A percentile compares a stretch with the other conserved stretches of the same genome.
phyloP scores from a whole-genome alignment of 1,284 basidiomycete genomes.

The Rhodotorula sp. region DNA sequence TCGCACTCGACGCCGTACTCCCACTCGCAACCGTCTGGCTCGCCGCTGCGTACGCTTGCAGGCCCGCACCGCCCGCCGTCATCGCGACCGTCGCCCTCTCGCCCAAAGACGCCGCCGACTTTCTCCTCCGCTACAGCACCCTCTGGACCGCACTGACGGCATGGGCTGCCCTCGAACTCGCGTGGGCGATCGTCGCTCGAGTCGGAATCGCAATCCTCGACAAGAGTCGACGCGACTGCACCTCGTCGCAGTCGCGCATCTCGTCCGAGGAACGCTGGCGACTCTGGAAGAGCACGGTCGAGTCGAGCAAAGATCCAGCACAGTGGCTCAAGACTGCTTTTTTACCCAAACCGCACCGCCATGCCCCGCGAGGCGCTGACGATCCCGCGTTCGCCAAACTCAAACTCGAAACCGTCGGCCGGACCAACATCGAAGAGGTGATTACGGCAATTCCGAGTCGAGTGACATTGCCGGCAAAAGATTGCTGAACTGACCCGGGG shows the following conservation, averaged over 20 bases:
- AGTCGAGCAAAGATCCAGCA: conserved; percentile 19
- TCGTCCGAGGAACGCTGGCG: conserved; percentile 33
- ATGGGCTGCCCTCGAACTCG: conserved; percentile 16
- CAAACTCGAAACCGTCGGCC: conserved; percentile 25
- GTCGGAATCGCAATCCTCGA: not conserved
- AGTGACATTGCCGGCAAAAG: not conserved
- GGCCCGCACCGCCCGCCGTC: conserved; percentile 29
- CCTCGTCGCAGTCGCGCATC: not conserved
- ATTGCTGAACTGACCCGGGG: not conserved
- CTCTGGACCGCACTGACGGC: conserved; percentile 2
- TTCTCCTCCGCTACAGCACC: conserved; percentile 10
- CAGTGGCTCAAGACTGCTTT: conserved; percentile 32
- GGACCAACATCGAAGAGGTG: conserved; percentile 38
- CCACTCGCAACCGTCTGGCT: conserved; percentile 9
- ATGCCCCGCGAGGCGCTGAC: conserved; percentile 19
- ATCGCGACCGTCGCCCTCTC: conserved; percentile 11
- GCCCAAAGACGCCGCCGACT: conserved; percentile 4
- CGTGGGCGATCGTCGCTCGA: conserved; percentile 9
- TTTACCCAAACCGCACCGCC: conserved; percentile 1
- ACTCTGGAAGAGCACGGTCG: conserved; percentile 28
- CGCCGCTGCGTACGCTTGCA: not conserved
- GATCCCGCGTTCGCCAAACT: conserved; percentile 27
- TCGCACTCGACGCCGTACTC: conserved; percentile 13
- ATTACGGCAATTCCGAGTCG: not conserved
- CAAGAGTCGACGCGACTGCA: conserved; percentile 8